These are phyloP conservation scores for Tritrichomonas foetus DNA, from an alignment of 208 protist species.

Conservation along the genomic window DNA sequence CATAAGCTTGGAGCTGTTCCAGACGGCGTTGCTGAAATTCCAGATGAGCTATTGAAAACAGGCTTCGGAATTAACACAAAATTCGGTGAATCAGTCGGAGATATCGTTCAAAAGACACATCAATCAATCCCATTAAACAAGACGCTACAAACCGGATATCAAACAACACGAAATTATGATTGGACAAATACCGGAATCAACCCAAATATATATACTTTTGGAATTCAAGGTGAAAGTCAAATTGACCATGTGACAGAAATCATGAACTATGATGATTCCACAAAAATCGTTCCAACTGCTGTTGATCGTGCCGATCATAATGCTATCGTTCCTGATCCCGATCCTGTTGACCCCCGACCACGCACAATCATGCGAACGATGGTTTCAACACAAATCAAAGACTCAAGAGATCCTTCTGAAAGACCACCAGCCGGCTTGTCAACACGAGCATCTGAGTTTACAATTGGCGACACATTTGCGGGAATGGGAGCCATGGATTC, in stretches of 20 bases:
- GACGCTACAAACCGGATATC: background rate
- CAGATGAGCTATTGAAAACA: background rate
- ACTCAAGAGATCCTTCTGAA: background rate
- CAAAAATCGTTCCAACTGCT: background rate
- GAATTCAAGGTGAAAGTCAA: background rate
- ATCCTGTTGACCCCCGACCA: background rate
- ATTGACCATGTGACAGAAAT: constrained; percentile 21
- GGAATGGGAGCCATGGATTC: constrained; percentile 13
- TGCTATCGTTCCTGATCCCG: background rate
- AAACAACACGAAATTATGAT: background rate
- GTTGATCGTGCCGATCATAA: constrained; percentile 18
- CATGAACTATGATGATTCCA: background rate
- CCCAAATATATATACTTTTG: background rate
- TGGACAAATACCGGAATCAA: background rate
- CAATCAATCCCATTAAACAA: background rate
- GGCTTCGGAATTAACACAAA: background rate
- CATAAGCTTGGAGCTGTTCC: background rate
- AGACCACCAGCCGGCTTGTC: background rate
- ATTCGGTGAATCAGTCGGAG: background rate
- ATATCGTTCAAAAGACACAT: background rate
- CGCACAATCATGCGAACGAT: background rate
- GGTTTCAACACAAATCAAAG: background rate
- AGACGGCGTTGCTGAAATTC: background rate
- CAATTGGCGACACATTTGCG: background rate
- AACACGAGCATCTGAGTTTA: background rate